Evolutionary conservation across 306 rosid species (phyloP), one percentile per base, ranked within the genome.

Genomic region (Cercis canadensis): DNA sequence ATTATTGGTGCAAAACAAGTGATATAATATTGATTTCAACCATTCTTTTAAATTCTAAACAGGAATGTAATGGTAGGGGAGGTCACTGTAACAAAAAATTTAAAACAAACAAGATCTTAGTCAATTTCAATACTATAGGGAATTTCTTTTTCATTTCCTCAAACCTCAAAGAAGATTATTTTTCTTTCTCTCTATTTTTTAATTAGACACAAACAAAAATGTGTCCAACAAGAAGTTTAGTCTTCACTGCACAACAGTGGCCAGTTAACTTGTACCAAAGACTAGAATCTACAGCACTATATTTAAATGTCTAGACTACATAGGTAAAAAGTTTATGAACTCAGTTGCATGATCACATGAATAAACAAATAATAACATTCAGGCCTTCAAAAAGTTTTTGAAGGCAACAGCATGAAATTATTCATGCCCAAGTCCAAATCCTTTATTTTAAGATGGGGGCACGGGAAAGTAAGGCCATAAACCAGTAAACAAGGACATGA

Each of bases 401-500:
- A 71, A 12, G 32, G 55, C 31, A 16, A 56, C 14, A 53, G 24
- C 21, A 41, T 31, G 12, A 65, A 46, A 65, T 36, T 16, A 60
- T 61, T 54, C 29, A 13, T 46, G 29, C 32, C 50, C 18, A 32
- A 81, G 32, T 32, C 57, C 36, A 18, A 71, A 65, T 65, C 50
- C 29, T 50, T 62, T 62, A 53, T 54, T 49, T 47, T 70, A n/a
- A 56, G 57, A 67, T 24, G 11, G 39, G 69, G 18, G 53, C 56
- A 57, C 32, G 51, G 50, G 58, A 17, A 34, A 24, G 32, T 24
- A 62, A 34, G 43, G 37, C 24, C 54, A 40, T 13, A 44, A 61
- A 67, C 31, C n/a, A 24, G 60, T 62, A 36, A 15, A 66, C 49
- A 53, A 43, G 6, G 21, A 17, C 65, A 46, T 57, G 53, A 65